phyloP scores from a whole-genome alignment of 2,329 filamentous ascomycete species.

The Arachnomyces sp. region DNA sequence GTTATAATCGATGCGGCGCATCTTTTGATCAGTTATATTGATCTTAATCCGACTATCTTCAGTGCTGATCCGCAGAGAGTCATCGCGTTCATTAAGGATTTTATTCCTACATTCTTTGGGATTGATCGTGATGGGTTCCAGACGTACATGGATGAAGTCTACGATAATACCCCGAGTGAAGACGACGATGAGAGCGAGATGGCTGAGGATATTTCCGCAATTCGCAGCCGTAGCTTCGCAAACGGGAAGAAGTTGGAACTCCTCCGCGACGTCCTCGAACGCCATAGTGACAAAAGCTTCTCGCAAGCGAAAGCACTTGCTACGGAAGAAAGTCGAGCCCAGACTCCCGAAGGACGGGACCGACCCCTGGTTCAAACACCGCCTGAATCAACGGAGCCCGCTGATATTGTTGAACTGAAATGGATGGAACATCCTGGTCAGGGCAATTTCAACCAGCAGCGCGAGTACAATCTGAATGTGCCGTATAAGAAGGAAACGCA shows the following conservation, averaged over 20 bases:
- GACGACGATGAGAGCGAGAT: slow-evolving; percentile 59
- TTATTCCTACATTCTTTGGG: slow-evolving; percentile 68
- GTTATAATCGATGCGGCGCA: slow-evolving; percentile 49
- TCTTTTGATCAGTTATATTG: slow-evolving; percentile 40
- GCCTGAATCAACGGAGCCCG: slow-evolving; percentile 54
- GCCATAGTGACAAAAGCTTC: slow-evolving; percentile 59
- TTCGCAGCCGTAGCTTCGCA: slow-evolving; percentile 45
- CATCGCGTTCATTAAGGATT: slow-evolving; percentile 65
- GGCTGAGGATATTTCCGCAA: slow-evolving; percentile 60
- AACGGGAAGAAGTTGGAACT: slow-evolving; percentile 67
- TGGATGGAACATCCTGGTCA: slow-evolving; percentile 54
- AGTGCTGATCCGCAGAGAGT: slow-evolving; percentile 61
- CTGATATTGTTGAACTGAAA: slow-evolving; percentile 41
- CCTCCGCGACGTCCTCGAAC: slow-evolving; percentile 79
- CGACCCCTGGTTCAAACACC: slow-evolving; percentile 1
- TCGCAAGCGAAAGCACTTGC: slow-evolving; percentile 71
- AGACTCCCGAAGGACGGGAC: slow-evolving; percentile 30
- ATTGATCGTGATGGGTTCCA: slow-evolving; percentile 62
- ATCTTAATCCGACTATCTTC: slow-evolving; percentile 43
- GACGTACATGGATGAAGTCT: slow-evolving; percentile 58
- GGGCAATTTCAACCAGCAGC: slow-evolving; percentile 48
- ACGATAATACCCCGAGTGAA: slow-evolving; percentile 64
- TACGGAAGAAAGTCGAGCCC: slow-evolving; percentile 75
- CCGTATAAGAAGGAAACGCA: slow-evolving; percentile 73
- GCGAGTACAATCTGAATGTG: slow-evolving; percentile 65